Conservation (phyloP, 345 rosid species). For the Eucalyptus melliodora region DNA sequence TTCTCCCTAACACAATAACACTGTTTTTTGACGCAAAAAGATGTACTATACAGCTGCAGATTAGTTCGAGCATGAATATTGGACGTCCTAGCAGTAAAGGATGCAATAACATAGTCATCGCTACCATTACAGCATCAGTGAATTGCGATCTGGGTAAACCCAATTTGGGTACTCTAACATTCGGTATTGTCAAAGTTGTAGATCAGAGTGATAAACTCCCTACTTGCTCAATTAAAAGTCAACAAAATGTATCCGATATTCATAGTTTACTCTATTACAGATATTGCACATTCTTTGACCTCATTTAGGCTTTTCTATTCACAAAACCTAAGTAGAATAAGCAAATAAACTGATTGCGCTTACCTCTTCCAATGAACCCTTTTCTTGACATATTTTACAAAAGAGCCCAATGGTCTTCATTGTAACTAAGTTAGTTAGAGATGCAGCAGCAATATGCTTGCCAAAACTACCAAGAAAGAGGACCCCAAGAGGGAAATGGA, state of each 20-base stretch:
- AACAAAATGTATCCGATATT: neutral
- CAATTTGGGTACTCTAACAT: neutral
- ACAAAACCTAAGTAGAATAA: neutral
- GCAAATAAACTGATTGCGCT: neutral
- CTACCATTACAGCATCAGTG: neutral
- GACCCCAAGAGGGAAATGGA: neutral
- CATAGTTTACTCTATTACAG: neutral
- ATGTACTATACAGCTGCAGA: neutral
- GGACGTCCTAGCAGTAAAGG: neutral
- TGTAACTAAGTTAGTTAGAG: neutral
- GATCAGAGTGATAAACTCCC: neutral
- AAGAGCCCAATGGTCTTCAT: neutral
- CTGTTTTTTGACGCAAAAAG: neutral
- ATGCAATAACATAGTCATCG: neutral
- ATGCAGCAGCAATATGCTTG: neutral
- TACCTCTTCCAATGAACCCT: neutral
- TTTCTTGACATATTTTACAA: neutral
- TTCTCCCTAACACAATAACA: neutral
- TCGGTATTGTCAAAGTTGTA: neutral
- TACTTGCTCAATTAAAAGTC: neutral
- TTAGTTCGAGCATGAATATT: neutral
- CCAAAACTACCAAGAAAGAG: neutral
- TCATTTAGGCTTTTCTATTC: neutral
- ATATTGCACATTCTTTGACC: neutral
- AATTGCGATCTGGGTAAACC: neutral